Base-by-base conservation (phyloP, 345 rosid genomes). In the Dipteronia dyeriana region DNA sequence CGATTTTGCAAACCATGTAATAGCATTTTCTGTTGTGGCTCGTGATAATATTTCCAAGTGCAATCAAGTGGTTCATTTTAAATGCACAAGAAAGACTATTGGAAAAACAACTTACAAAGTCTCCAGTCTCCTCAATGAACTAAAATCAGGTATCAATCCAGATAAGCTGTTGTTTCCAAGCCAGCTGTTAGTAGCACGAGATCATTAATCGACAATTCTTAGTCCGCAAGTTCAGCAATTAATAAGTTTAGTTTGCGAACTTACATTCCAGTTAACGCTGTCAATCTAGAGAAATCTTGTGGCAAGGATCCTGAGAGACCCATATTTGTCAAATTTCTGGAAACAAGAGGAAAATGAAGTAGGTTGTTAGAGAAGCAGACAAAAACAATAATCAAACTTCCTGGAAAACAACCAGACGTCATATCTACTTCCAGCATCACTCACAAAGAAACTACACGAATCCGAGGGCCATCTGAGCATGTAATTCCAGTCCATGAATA, bases 401-500 rank as follows among this genome's bases (percentile, higher is more conserved):
- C 70, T 17, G 9, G 29, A 65, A 47, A n/a, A 41, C 74, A 66
- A 74, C 66, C 57, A 43, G 16, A 51, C 20, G 11, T 61, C 68
- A 74, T 38, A 59, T 73, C 22, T 47, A n/a, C n/a, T n/a, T n/a
- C n/a, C n/a, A 74, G 39, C 20, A 76, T 14, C 74, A 91, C 98
- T 92, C 86, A 92, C 98, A 94, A 75, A 41, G 91, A 49, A 79
- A 84, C 80, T 47, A 96, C 83, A 56, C 98, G 97, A 72, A 89
- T 87, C 59, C 91, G 87, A 43, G 86, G 80, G 13, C 92, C 97
- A 70, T 80, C 81, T 29, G 85, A 73, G 82, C 98, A 96, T n/a
- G 89, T 81, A 73, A 94, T 80, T 54, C 98, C 99, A 66, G 95
- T 84, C 98, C 99, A 96, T 6, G 88, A 64, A 81, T 91, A 94